Evolutionary conservation across 1,284 basidiomycete genomes (phyloP), one percentile per base, ranked within the genome.

Genomic region (Melampsora americana): DNA sequence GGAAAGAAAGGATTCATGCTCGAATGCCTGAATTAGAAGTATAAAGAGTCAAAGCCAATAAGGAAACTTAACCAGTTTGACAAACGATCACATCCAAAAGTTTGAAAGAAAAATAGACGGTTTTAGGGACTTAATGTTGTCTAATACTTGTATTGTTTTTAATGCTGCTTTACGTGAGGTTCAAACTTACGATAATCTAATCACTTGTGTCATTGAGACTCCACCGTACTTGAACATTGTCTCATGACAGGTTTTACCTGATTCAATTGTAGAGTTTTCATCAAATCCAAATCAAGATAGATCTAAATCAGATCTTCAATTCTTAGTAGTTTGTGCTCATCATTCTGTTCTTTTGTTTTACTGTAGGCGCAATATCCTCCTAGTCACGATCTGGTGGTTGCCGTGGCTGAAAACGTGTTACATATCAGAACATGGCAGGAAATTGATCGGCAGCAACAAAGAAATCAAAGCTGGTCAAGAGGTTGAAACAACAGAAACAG

Each of bases 141-240:
- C 92, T 16, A 96, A 98, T 81, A 96, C 96, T 1, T 90, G 89
- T 79, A 90, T 95, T 69, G 89, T 99, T 80, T 99, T 98, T 85
- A 84, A 88, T 18, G 91, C 92, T 77, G 93, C 92, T 0, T 89
- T 99, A 68, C 90, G 90, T 79, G 96, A 99, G 84, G 91, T 98
- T 77, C 95, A 95, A 89, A 90, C 93, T 23, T 99, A 99, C 82
- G 92, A 96, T 81, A 99, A 98, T 83, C 86, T 99, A 78, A 93
- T 93, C 20, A 87, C 88, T 62, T 92, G 93, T 44, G 90, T 99
- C 73, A 91, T 98, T 50, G 92, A 94, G 79, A 90, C 90, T n/a
- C 86, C 94, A 79, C 87, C 91, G 81, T 96, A 92, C 84, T 88
- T 95, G 78, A 93, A 92, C 1, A 89, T 89, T 78, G 90, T 99